phyloP scores from a whole-genome alignment of 1,284 basidiomycete genomes.

The Ganoderma meredithae region DNA sequence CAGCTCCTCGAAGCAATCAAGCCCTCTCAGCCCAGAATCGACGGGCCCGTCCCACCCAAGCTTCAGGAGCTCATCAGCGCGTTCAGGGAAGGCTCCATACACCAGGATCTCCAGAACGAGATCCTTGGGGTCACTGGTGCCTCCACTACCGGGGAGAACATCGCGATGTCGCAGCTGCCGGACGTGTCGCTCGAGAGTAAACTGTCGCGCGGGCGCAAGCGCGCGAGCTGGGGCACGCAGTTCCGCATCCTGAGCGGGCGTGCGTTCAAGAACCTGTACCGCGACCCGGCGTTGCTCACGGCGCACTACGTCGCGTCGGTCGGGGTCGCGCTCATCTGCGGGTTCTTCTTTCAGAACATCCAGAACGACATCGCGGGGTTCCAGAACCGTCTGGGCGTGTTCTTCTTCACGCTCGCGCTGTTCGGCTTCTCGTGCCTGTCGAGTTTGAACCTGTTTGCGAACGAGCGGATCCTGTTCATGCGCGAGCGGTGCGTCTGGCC shows the following conservation, averaged over 20 bases:
- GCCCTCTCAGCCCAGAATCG: slow-evolving; percentile 45
- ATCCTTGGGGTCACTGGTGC: slow-evolving; percentile 50
- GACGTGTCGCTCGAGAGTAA: slow-evolving; percentile 73
- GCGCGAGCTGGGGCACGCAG: slow-evolving; percentile 89
- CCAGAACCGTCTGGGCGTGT: slow-evolving; percentile 90
- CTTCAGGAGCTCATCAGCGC: slow-evolving; percentile 80
- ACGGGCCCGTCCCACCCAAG: slow-evolving; percentile 63
- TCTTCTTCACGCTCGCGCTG: slow-evolving; percentile 95
- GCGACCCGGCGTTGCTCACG: slow-evolving; percentile 90
- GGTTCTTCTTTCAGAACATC: slow-evolving; percentile 82
- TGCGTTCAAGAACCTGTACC: slow-evolving; percentile 98
- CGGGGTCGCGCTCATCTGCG: slow-evolving; percentile 85
- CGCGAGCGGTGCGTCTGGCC: slow-evolving; percentile 81
- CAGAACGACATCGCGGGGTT: slow-evolving; percentile 93
- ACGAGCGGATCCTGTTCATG: slow-evolving; percentile 95
- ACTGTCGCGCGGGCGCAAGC: slow-evolving; percentile 79
- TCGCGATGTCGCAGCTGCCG: slow-evolving; percentile 55
- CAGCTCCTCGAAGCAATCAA: slow-evolving; percentile 76
- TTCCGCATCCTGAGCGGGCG: slow-evolving; percentile 93
- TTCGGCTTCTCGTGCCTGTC: slow-evolving; percentile 97
- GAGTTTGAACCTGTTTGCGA: slow-evolving; percentile 91
- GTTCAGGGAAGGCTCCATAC: slow-evolving; percentile 74
- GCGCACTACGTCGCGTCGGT: slow-evolving; percentile 92
- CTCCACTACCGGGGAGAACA: slow-evolving; percentile 37
- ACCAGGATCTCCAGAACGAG: slow-evolving; percentile 69